Evolutionary conservation across 306 rosid genomes (phyloP).

Genomic region (Pterocarpus macrocarpus): DNA sequence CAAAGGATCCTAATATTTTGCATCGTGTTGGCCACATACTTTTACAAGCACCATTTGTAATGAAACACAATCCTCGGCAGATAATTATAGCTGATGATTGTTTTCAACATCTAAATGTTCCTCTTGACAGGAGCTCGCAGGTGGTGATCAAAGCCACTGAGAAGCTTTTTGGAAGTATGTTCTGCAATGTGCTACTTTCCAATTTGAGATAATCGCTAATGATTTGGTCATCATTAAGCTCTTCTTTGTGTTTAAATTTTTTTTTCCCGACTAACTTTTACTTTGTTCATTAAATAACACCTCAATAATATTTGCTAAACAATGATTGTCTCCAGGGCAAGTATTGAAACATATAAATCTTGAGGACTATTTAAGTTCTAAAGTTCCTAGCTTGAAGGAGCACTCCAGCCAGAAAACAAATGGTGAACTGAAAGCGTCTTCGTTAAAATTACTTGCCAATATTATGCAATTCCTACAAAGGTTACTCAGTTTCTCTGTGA

Average conservation of each 20-base stretch:
- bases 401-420: constrained; percentile 62
- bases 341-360: constrained; percentile 85
- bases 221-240: constrained; percentile 22
- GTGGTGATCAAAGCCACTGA: constrained; percentile 82
- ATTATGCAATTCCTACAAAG: constrained; percentile 77
- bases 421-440: constrained; percentile 68
- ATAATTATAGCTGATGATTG: constrained; percentile 89
- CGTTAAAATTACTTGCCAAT: constrained; percentile 65
- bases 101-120: constrained; percentile 77
- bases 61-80: constrained; percentile 81
- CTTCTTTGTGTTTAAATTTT: not conserved
- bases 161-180: constrained; percentile 93
- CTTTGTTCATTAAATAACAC: constrained; percentile 12
- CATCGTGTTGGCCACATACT: constrained; percentile 86
- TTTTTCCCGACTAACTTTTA: not conserved
- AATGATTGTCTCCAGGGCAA: constrained; percentile 69
- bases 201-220: constrained; percentile 15
- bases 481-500: constrained; percentile 56
- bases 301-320: constrained; percentile 38
- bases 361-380: constrained; percentile 69
- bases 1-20: constrained; percentile 83
- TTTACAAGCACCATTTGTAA: constrained; percentile 73
- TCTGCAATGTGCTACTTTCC: constrained; percentile 35
- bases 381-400: constrained; percentile 84
- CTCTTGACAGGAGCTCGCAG: constrained; percentile 79